These are phyloP conservation scores for Trametes sanguinea DNA, from an alignment of 768 basidiomycete genomes.

Conservation along the genomic window DNA sequence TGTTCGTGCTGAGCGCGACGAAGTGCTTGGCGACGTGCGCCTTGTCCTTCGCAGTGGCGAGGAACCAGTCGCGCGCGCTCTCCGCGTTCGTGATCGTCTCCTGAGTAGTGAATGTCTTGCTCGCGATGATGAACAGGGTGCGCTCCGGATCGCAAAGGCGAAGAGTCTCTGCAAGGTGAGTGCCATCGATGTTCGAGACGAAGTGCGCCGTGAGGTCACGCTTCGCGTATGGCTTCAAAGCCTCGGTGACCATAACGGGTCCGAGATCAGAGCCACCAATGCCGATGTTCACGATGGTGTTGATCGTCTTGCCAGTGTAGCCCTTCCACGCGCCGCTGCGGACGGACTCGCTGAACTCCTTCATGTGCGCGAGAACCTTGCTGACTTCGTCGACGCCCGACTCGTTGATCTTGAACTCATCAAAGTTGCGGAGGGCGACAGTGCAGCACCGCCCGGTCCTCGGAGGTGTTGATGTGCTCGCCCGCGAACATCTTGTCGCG, in stretches of 20 bases:
- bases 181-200: constrained; percentile 98
- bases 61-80: constrained; percentile 94
- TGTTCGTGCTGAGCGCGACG: constrained; percentile 96
- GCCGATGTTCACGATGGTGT: constrained; percentile 96
- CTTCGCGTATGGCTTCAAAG: constrained; percentile 90
- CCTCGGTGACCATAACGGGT: constrained; percentile 99
- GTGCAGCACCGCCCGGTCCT: constrained; percentile 96
- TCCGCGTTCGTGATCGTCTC: constrained; percentile 99
- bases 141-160: constrained; percentile 82
- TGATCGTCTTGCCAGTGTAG: constrained; percentile 94
- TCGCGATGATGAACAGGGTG: constrained; percentile 97
- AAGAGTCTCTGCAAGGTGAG: constrained; percentile 90
- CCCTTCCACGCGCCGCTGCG: constrained; percentile 92
- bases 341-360: constrained; percentile 82
- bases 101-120: constrained; percentile 99
- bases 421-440: constrained; percentile 83
- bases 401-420: constrained; percentile 81
- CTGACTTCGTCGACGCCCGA: constrained; percentile 80
- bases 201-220: constrained; percentile 86
- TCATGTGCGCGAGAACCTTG: constrained; percentile 87
- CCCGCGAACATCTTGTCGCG: constrained; percentile 95
- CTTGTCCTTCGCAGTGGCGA: constrained; percentile 78
- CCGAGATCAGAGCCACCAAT: constrained; percentile 98
- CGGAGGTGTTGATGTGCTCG: constrained; percentile 97
- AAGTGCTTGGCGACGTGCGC: constrained; percentile 98